Percentiles rank a stretch among this genome's conserved stretches.
phyloP scores from a whole-genome alignment of 441 rosid species.

The Pelargonium citronellum region DNA sequence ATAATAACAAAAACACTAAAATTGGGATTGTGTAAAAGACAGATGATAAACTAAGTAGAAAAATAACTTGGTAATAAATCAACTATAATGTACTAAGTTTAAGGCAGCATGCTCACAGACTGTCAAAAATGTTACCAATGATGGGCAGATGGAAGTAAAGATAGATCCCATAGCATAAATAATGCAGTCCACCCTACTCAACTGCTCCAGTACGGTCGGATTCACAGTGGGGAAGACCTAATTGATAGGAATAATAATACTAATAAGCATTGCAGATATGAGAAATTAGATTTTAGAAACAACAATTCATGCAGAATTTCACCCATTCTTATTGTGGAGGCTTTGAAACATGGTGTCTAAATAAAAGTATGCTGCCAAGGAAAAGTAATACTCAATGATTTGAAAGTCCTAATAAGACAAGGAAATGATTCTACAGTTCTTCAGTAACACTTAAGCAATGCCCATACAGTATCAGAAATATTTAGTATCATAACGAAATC shows the following conservation, averaged over 20 bases:
- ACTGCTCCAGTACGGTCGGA: constrained; percentile 70
- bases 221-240: constrained; percentile 81
- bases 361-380: too few species aligned
- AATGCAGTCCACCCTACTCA: constrained; percentile 69
- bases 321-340: not conserved
- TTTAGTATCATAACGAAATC: too few species aligned
- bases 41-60: not conserved
- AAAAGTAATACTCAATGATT: too few species aligned
- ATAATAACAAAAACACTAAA: not conserved
- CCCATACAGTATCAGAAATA: too few species aligned
- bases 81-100: not conserved
- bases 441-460: too few species aligned
- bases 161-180: constrained; percentile 95
- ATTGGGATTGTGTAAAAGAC: not conserved
- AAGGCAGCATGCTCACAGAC: constrained; percentile 11
- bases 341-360: too few species aligned
- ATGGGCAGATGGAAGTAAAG: constrained; percentile 90
- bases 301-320: not conserved
- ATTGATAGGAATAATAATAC: constrained; percentile 18
- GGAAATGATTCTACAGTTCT: too few species aligned
- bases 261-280: constrained; percentile 11
- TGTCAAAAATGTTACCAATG: constrained; percentile 46
- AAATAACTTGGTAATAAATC: not conserved
- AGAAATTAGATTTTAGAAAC: not conserved
- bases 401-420: too few species aligned